Conservation (phyloP, 2,329 filamentous ascomycete genomes). For the Neodidymelliopsis sp. region DNA sequence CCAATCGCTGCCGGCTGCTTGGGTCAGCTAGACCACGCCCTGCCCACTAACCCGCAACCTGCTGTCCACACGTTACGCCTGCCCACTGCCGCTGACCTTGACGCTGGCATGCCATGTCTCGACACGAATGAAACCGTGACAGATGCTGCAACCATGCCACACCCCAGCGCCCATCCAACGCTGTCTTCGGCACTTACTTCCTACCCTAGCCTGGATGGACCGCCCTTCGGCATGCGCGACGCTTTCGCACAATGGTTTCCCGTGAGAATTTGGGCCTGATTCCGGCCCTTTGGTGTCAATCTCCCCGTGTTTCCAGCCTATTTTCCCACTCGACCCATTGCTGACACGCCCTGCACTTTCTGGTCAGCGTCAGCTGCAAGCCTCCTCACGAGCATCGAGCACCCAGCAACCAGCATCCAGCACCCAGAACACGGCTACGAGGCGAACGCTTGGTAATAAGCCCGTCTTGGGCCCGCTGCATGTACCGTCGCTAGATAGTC, state of each 20-base stretch:
- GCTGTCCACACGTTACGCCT: conserved; percentile 7
- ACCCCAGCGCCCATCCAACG: conserved; percentile 6
- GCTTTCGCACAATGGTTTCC: conserved; percentile 22
- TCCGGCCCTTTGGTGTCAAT: conserved; percentile 23
- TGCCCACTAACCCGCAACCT: conserved; percentile 7
- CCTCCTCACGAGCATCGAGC: conserved; percentile 17
- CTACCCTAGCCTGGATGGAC: conserved; percentile 1
- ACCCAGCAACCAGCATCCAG: conserved; percentile 21
- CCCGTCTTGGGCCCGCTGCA: conserved; percentile 23
- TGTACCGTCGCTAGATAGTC: conserved; percentile 18
- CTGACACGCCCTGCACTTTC: conserved; percentile 31
- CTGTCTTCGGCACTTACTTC: conserved; percentile 11
- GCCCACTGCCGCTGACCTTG: conserved; percentile 14
- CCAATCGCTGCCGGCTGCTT: conserved; percentile 16
- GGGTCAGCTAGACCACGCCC: conserved; percentile 21
- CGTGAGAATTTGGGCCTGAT: conserved; percentile 17
- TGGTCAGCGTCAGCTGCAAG: conserved; percentile 19
- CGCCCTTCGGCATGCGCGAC: conserved; percentile 23
- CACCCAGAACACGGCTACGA: conserved; percentile 20
- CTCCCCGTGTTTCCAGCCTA: conserved; percentile 24
- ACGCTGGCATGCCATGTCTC: conserved; percentile 13
- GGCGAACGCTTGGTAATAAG: conserved; percentile 15
- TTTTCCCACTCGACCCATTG: conserved; percentile 19
- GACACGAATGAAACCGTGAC: conserved; percentile 15
- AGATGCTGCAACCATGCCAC: conserved; percentile 16